These are phyloP conservation scores for Metarhizium robertsii DNA, from an alignment of 2,329 filamentous ascomycete species.

Conservation along the genomic window DNA sequence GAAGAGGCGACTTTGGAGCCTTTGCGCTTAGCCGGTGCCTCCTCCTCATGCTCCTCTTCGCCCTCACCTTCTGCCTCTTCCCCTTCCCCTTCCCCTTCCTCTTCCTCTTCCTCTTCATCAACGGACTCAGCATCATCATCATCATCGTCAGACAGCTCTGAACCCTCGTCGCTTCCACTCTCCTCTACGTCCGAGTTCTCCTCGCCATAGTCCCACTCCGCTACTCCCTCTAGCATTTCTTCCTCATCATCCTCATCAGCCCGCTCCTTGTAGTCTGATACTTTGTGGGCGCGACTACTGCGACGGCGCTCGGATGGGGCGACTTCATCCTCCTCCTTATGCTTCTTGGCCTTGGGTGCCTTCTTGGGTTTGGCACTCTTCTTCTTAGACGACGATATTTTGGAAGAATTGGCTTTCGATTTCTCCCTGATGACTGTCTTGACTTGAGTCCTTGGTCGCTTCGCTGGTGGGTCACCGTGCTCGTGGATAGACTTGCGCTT, in stretches of 20 bases:
- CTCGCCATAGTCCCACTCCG: slow-evolving; percentile 46
- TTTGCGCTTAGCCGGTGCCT: slow-evolving; percentile 15
- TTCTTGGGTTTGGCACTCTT: slow-evolving; percentile 17
- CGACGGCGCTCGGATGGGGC: slow-evolving; percentile 41
- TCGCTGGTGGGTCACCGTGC: slow-evolving; percentile 32
- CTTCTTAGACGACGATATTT: slow-evolving; percentile 22
- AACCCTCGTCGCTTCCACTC: slow-evolving; percentile 12
- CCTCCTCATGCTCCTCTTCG: slow-evolving; percentile 1
- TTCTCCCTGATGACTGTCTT: slow-evolving; percentile 28
- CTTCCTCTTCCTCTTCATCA: slow-evolving; percentile 7
- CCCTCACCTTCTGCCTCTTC: slow-evolving; percentile 10
- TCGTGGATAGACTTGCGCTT: slow-evolving; percentile 50
- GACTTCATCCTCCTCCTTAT: slow-evolving; percentile 16
- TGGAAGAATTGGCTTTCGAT: slow-evolving; percentile 24
- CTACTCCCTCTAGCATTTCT: slow-evolving; percentile 53
- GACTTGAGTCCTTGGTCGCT: slow-evolving; percentile 26
- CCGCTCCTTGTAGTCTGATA: slow-evolving; percentile 44
- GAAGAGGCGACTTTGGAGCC: slow-evolving; percentile 12
- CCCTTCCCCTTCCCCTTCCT: slow-evolving; percentile 5
- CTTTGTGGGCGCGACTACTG: slow-evolving; percentile 40
- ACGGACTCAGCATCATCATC: slow-evolving; percentile 10
- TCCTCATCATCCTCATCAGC: slow-evolving; percentile 50
- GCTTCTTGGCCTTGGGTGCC: slow-evolving; percentile 22
- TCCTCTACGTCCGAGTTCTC: slow-evolving; percentile 23
- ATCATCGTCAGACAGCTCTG: slow-evolving; percentile 1